phyloP scores from a whole-genome alignment of 2,329 filamentous ascomycete species.

The Harringtonia lauricola region DNA sequence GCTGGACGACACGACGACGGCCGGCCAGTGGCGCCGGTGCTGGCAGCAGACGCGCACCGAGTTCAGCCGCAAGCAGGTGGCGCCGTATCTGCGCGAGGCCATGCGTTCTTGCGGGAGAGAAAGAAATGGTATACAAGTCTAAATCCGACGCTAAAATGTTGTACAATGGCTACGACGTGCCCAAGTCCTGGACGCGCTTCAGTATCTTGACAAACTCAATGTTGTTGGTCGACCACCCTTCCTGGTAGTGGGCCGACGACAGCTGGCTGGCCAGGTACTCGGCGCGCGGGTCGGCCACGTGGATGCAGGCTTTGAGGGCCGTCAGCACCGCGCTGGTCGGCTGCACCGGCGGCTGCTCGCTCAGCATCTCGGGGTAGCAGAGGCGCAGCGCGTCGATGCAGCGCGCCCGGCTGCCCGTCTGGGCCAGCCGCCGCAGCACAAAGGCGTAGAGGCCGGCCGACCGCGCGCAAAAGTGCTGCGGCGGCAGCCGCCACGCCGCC shows the following conservation, averaged over 20 bases:
- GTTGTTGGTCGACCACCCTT: background rate
- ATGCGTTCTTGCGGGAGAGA: constrained; percentile 18
- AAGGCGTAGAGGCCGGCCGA: constrained; percentile 42
- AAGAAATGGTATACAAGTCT: background rate
- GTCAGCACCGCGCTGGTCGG: constrained; percentile 31
- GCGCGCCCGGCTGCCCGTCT: constrained; percentile 27
- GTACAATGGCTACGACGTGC: too few species aligned
- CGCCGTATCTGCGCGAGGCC: constrained; percentile 50
- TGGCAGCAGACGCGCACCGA: constrained; percentile 57
- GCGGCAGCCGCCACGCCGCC: constrained; percentile 45
- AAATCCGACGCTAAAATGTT: too few species aligned
- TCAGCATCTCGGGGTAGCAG: constrained; percentile 47
- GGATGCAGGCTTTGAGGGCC: constrained; percentile 42
- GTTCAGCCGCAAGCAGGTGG: constrained; percentile 58
- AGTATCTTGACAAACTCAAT: constrained; percentile 9
- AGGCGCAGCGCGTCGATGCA: constrained; percentile 38
- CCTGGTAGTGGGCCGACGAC: background rate
- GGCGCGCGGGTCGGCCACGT: constrained; percentile 41
- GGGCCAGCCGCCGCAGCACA: constrained; percentile 38
- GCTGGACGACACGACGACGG: constrained; percentile 27
- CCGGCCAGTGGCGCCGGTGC: constrained; percentile 38
- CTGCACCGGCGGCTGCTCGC: constrained; percentile 38
- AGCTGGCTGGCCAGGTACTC: constrained; percentile 18
- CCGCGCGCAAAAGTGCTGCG: constrained; percentile 36
- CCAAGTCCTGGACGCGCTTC: too few species aligned